Evolutionary conservation across 1,284 basidiomycete genomes (phyloP), one percentile per base, ranked within the genome.

Genomic region (Leccinum solheimii): DNA sequence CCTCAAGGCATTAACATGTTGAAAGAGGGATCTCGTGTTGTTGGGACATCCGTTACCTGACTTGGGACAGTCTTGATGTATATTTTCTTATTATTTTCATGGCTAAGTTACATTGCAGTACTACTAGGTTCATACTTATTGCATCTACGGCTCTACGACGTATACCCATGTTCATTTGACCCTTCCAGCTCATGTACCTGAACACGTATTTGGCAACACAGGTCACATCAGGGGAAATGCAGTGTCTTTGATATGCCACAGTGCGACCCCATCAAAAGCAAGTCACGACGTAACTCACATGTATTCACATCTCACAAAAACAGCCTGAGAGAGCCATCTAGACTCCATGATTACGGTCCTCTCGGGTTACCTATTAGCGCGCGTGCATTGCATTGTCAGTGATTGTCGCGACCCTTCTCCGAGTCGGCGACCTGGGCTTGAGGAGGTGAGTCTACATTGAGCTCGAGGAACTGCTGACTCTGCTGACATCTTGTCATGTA

Each of bases 161-260:
- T 66, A 61, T 64, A 57, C 66, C 55, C 49, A 59, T 34, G 36
- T 62, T 49, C 43, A 56, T 55, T 36, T 59, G 50, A 60, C 57
- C 56, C 59, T 55, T n/a, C 21, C 21, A 19, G 27, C 32, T 59
- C 5, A 23, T 40, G 32, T 40, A 32, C 27, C 56, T 54, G 50
- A 61, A 60, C 43, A 55, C 36, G 19, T 48, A 53, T 55, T 49
- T 26, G 26, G 64, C 43, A 59, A 48, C 19, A 40, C 13, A 48
- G 34, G 34, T 36, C 14, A 10, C 14, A 10, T n/a, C 57, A 55
- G 48, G 63, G 45, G 51, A 56, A 51, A 58, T 52, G 30, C 52
- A 21, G 36, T 63, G 56, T 54, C 61, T 21, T 48, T 48, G 45
- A 48, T 48, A 53, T 49, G 48, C 49, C 32, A 40, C 51, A 51